Evolutionary conservation across 192 early-diverging fungal species (phyloP), one percentile per base, ranked within the genome.

Genomic region (Entomortierella parvispora): DNA sequence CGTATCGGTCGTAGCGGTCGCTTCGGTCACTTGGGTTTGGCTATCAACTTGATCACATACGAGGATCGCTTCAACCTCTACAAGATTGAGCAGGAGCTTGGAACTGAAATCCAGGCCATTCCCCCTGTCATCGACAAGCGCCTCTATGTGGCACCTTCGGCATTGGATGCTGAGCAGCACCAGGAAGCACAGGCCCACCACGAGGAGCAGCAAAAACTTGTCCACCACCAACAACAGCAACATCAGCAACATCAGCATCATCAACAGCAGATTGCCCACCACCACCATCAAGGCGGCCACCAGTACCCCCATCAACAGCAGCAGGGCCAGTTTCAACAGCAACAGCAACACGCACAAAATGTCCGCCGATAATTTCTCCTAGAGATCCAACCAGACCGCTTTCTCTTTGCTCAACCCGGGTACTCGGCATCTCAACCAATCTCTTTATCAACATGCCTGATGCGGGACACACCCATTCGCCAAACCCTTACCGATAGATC

Each of bases 61-160:
- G 97, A 98, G 65, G 97, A 98, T 83, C 87, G 94, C 51, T 96
- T 92, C 82, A 97, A 97, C 80, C 88, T 98, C 69, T 97, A 97
- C 87, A 89, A 91, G 80, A 97, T 98, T 65, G 97, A 98, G 82
- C 94, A 97, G 70, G 95, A 99, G 79, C 85, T 97, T 44, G 96
- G 96, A 54, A 99, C 97, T 69, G 95, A 97, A 81, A 99, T 99
- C 70, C 92, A 93, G 75, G 90, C 97, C 58, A 98, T 98, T 59
- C 97, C 97, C 11, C 94, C 94, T 7, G 90, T 94, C 52, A 97
- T 98, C 66, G 96, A 98, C 87, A 94, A 93, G 80, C 82, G 84
- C 33, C 85, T 97, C 28, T 97, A 92, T 69, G 91, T 93, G 29
- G 90, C 91, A 2, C 91, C 90, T 32, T 89, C 81, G 51, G 85